Evolutionary conservation across 139 green algal genomes (phyloP).

Genomic region (Micromonas pusilla): DNA sequence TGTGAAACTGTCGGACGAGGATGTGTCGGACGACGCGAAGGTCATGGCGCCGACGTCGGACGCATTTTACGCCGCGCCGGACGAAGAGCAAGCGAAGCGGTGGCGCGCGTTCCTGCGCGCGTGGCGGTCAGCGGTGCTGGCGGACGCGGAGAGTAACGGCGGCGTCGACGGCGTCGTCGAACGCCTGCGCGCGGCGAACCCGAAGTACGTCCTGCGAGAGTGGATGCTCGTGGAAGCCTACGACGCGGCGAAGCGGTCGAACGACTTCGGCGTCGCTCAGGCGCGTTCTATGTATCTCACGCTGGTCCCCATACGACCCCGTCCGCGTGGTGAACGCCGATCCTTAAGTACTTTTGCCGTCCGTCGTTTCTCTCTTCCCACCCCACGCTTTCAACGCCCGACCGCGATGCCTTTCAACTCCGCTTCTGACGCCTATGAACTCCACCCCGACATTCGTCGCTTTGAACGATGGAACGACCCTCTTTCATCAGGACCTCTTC

Average conservation of each 20-base stretch:
- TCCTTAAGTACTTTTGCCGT: no score
- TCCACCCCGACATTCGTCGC: no score
- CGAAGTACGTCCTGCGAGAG: conserved; percentile 37
- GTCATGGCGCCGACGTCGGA: not conserved
- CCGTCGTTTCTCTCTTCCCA: no score
- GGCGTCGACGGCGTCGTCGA: not conserved
- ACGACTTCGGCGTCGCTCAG: conserved; percentile 33
- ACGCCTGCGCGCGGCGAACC: conserved; percentile 28
- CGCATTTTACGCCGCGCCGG: conserved; percentile 19
- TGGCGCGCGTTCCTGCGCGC: conserved; percentile 16
- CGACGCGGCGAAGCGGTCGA: conserved; percentile 5
- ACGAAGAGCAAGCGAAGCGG: not conserved
- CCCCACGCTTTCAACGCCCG: no score
- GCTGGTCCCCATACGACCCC: no score
- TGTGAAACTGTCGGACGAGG: not conserved
- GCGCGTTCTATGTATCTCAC: no score
- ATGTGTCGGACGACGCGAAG: not conserved
- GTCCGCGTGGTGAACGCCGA: no score
- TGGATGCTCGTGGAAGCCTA: conserved; percentile 37
- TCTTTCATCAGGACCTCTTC: conserved; percentile 33
- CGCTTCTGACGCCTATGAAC: no score
- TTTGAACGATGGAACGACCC: no score
- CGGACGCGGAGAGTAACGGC: not conserved
- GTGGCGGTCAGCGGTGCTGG: conserved; percentile 17
- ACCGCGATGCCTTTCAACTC: no score